phyloP scores from a whole-genome alignment of 306 rosid species.

The Vigna nakashimae region DNA sequence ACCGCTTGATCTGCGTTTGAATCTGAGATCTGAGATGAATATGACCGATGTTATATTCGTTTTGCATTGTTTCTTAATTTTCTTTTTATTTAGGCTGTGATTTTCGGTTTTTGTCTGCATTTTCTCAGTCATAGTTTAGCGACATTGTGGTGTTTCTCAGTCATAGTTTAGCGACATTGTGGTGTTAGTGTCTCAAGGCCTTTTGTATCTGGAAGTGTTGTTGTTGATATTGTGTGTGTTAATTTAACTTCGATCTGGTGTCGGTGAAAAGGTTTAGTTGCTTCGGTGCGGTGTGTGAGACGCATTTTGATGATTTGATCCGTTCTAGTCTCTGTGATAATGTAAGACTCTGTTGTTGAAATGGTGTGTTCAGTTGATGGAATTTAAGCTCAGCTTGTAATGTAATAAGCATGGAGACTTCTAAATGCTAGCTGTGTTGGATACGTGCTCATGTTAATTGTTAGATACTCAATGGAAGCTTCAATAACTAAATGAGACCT shows the following conservation, averaged over 20 bases:
- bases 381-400: constrained; percentile 8
- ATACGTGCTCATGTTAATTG: not conserved
- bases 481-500: not conserved
- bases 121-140: not conserved
- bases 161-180: not conserved
- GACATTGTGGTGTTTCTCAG: not conserved
- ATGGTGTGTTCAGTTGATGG: constrained; percentile 1
- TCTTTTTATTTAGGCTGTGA: not conserved
- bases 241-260: constrained; percentile 34
- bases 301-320: constrained; percentile 34
- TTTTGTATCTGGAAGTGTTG: constrained; percentile 14
- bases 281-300: constrained; percentile 1
- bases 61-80: not conserved
- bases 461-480: not conserved
- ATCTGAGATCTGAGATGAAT: constrained; percentile 54
- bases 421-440: not conserved
- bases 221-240: not conserved
- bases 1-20: constrained; percentile 54
- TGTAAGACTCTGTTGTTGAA: not conserved
- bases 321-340: not conserved
- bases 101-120: constrained; percentile 5
- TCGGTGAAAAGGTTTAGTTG: constrained; percentile 14
- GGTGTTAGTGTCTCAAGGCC: not conserved
- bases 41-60: not conserved
- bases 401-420: not conserved